Conservation (phyloP, 345 rosid genomes). For the Gossypioides kirkii region DNA sequence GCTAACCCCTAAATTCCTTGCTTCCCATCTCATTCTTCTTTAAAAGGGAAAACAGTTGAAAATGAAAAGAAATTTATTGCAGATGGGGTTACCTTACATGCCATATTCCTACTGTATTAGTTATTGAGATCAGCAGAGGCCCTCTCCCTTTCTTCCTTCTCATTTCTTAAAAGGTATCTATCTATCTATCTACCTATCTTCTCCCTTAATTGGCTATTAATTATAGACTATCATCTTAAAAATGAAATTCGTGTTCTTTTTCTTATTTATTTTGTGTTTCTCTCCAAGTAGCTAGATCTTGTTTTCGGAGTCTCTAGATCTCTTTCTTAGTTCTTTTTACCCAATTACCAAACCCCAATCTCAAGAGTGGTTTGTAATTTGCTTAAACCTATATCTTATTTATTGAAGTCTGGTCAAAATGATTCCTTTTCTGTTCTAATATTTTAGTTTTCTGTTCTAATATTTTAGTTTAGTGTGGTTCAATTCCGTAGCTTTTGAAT, state of each 20-base stretch:
- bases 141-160: too few species aligned
- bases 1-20: too few species aligned
- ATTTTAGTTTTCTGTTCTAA: neutral
- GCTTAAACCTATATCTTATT: neutral
- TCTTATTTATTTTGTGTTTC: neutral
- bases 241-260: neutral
- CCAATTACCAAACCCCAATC: neutral
- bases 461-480: neutral
- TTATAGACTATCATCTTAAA: neutral
- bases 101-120: too few species aligned
- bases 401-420: neutral
- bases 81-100: too few species aligned
- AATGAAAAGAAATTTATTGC: too few species aligned
- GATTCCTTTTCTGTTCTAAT: neutral
- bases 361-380: neutral
- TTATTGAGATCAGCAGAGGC: too few species aligned
- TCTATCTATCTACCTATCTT: neutral
- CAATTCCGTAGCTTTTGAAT: neutral
- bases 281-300: neutral
- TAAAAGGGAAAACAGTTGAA: too few species aligned
- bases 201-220: neutral
- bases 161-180: neutral
- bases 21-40: too few species aligned
- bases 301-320: conserved; percentile 12
- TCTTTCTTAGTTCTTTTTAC: neutral